Base-by-base conservation (phyloP, 2,329 filamentous ascomycete genomes). In the Pseudogymnoascus sp. region DNA sequence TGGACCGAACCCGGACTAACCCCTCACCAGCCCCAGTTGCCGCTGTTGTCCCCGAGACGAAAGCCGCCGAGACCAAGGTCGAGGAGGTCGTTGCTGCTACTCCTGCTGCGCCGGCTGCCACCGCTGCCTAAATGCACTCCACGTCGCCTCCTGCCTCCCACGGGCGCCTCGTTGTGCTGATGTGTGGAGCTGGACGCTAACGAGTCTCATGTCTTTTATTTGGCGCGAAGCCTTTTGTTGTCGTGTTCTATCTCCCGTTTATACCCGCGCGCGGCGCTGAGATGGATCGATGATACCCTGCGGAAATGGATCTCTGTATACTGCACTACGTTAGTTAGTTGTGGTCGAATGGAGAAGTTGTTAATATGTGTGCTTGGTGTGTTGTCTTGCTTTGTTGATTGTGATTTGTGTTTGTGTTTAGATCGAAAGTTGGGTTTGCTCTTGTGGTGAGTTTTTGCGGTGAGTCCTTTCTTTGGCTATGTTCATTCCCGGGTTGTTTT, bases 61-160 rank as follows among this genome's bases (percentile, higher is more conserved):
- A 58, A 26, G 28, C 60, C 13, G 26, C 60, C 58, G 64, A 66
- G 64, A 56, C 58, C 39, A 64, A 65, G 13, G 57, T 58, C 9
- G 61, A 64, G 60, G 61, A 41, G 59, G 21, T 13, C 23, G 57
- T 13, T 48, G 34, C 33, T 58, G 48, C 56, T 41, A 13, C 33
- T 19, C 34, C 59, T 60, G 62, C 63, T 48, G 60, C 61, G 30
- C 64, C 64, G 48, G 64, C 58, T 38, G 37, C 63, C 13, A 23
- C 60, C 13, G 58, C 56, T 28, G 59, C 41, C n/a, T 52, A 52
- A 48, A 30, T 52, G 41, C 41, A 30, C 41, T 52, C 41, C 41
- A 30, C 41, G 41, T 52, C 23, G 41, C 23, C 41, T 52, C 41
- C n/a, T 26, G 3, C 4, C 23, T 30, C 41, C 23, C n/a, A 15